phyloP scores from a whole-genome alignment of 331 rosid species.

The Cydonia oblonga region DNA sequence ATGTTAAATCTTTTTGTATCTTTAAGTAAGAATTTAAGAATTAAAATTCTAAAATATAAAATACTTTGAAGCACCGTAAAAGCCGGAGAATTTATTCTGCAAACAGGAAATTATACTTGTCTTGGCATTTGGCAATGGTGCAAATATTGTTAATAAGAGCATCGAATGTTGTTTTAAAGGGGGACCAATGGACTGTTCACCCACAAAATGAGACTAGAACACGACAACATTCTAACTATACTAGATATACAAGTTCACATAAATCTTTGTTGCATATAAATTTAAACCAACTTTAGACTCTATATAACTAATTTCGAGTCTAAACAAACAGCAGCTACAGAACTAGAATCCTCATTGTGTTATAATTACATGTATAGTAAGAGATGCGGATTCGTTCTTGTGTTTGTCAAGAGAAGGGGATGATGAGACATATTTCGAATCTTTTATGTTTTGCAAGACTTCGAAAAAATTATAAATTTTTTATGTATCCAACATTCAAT shows the following conservation, averaged over 20 bases:
- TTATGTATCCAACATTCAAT: background rate
- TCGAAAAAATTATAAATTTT: too few species aligned
- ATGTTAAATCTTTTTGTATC: too few species aligned
- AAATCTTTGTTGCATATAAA: background rate
- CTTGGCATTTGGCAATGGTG: background rate
- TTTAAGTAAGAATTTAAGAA: too few species aligned
- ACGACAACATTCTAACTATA: too few species aligned
- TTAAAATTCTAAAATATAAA: too few species aligned
- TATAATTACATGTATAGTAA: background rate
- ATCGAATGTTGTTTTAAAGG: background rate
- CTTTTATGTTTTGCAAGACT: background rate
- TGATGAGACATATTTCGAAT: background rate
- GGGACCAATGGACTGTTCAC: background rate
- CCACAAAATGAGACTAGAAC: background rate
- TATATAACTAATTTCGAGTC: background rate
- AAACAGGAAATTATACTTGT: background rate
- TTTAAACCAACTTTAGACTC: background rate
- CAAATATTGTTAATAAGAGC: background rate
- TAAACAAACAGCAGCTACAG: too few species aligned
- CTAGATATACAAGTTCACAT: background rate
- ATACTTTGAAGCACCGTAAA: too few species aligned
- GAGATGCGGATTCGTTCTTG: background rate
- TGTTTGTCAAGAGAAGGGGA: background rate
- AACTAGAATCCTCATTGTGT: background rate
- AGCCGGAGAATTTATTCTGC: background rate